Percentiles rank a stretch among this genome's conserved stretches.
Evolutionary conservation across 1,284 basidiomycete genomes (phyloP).

Genomic region (Apiotrichum sp.): DNA sequence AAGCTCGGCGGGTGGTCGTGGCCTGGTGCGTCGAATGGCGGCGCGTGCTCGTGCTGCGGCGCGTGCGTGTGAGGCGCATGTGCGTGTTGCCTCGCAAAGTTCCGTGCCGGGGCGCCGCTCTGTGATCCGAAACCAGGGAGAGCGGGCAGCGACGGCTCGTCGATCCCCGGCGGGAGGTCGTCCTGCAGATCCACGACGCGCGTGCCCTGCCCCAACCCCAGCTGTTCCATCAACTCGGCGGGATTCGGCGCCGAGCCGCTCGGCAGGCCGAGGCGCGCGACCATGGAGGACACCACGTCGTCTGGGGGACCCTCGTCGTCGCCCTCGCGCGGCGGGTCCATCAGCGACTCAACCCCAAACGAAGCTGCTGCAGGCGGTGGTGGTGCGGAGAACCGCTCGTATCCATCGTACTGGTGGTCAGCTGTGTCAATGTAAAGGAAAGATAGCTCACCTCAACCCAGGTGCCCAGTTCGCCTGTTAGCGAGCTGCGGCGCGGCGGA

Average conservation of each 20-base stretch:
- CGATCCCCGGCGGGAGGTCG: constrained; percentile 47
- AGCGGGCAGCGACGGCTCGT: constrained; percentile 47
- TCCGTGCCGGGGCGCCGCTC: not conserved
- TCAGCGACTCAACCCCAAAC: constrained; percentile 35
- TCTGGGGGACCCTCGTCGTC: constrained; percentile 13
- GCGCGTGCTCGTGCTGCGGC: constrained; percentile 10
- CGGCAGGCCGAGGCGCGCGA: constrained; percentile 31
- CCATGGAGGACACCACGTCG: constrained; percentile 31
- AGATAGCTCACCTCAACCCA: constrained; percentile 39
- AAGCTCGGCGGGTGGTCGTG: constrained; percentile 37
- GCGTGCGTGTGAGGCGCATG: not conserved
- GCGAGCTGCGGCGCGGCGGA: not conserved
- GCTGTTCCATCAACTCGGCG: constrained; percentile 40
- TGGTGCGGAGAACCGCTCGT: constrained; percentile 46
- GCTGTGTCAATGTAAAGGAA: not conserved
- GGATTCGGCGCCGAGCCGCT: constrained; percentile 6
- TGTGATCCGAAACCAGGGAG: constrained; percentile 28
- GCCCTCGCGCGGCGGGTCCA: constrained; percentile 43
- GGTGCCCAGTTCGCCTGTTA: constrained; percentile 35
- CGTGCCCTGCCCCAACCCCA: constrained; percentile 45
- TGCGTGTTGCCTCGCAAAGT: not conserved
- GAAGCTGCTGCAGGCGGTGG: constrained; percentile 41
- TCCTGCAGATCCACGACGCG: constrained; percentile 46
- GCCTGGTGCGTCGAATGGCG: not conserved
- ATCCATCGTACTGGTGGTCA: constrained; percentile 43